Base-by-base conservation (phyloP, 345 rosid species). In the Rubroshorea leprosula region DNA sequence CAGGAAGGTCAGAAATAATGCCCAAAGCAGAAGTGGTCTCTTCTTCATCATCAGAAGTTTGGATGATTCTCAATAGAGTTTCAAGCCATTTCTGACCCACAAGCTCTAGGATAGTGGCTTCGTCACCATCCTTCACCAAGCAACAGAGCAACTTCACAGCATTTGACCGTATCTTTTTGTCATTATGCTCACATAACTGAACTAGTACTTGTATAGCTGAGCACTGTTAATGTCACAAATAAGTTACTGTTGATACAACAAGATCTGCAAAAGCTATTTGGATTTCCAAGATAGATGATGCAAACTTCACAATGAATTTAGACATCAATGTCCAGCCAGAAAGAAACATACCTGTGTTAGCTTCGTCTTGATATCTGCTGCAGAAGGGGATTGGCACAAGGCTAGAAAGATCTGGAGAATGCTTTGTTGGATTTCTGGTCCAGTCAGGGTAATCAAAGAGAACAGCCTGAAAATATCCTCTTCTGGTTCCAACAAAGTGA, bases 101-200 rank as follows among this genome's bases (percentile, higher is more conserved):
- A 67, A 78, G 79, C 66, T 82, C 84, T 51, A 47, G 26, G 39
- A 85, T 72, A 60, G 60, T 67, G 55, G 71, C 79, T 71, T 79
- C 74, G 39, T 74, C 76, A 44, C 74, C 67, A 55, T 71, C 82
- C 57, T 80, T 75, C 20, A 70, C 76, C 74, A 85, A 65, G 73
- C 71, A 80, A 66, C 72, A 63, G 50, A 80, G 72, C 64, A 85
- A 70, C 71, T 81, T 82, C 74, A 85, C 81, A 46, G 87, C 87
- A 71, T 79, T 80, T 63, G 69, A 69, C 57, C 84, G 77, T 21
- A 82, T 82, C 51, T 64, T 57, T 48, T 60, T 54, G 53, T 64
- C 54, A 21, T 68, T 75, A 7, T 48, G 55, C 76, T 78, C 81
- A 17, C 82, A 85, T 47, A 80, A 61, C 71, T 61, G 83, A 56